A percentile compares a stretch with the other conserved stretches of the same genome.
These are phyloP conservation scores for Pichia norvegensis DNA, from an alignment of 1,139 yeast species.

Conservation along the genomic window DNA sequence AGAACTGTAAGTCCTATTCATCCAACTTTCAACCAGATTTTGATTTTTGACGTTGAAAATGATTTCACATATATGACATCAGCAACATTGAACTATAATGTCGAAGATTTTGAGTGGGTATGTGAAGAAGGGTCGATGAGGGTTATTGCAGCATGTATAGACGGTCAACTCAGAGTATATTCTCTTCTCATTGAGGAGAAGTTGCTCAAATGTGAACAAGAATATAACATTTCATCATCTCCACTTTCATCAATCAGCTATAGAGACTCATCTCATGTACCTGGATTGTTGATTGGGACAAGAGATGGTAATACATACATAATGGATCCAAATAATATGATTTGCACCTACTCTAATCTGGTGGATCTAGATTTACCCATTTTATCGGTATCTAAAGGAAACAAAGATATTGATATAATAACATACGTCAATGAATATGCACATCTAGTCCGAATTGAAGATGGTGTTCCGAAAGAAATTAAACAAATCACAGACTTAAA, in stretches of 20 bases:
- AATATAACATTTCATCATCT: conserved; percentile 13
- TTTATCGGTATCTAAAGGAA: conserved; percentile 4
- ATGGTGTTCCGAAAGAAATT: background rate
- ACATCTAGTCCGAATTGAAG: conserved; percentile 2
- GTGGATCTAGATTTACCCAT: conserved; percentile 10
- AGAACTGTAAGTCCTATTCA: background rate
- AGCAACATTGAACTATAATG: background rate
- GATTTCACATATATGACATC: conserved; percentile 3
- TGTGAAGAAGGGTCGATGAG: background rate
- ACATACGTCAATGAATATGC: conserved; percentile 6
- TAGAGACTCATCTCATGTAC: background rate
- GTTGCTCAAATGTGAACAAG: background rate
- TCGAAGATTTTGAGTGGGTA: conserved; percentile 12
- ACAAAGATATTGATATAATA: background rate
- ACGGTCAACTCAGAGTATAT: conserved; percentile 8
- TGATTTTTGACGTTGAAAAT: conserved; percentile 3
- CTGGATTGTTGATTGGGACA: conserved; percentile 11
- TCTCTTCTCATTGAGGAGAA: background rate
- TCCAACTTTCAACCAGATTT: background rate
- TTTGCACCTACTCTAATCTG: conserved; percentile 8
- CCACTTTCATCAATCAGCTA: conserved; percentile 10
- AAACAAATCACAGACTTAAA: background rate
- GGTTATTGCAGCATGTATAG: conserved; percentile 7
- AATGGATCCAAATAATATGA: conserved; percentile 11
- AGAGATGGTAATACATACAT: conserved; percentile 15